These are phyloP conservation scores for Ilex paraguariensis DNA, from an alignment of 305 asterid genomes.

Conservation along the genomic window DNA sequence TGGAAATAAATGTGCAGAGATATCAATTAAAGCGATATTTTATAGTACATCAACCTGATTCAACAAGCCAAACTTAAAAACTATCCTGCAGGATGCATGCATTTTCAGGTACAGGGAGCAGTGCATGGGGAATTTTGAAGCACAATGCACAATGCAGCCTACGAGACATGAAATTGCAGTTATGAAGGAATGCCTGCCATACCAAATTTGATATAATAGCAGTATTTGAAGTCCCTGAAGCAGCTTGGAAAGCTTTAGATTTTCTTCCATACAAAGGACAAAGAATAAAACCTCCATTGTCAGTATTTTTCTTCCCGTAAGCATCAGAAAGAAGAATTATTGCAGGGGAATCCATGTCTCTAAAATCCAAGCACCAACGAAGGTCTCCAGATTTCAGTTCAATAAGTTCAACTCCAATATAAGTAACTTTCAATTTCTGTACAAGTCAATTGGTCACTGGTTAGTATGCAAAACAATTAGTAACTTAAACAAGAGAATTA, in stretches of 20 bases:
- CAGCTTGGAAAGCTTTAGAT: constrained; percentile 97
- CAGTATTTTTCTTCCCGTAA: constrained; percentile 75
- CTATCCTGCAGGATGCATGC: no score
- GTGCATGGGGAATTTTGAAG: neutral
- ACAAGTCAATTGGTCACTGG: constrained; percentile 13
- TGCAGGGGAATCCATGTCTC: constrained; percentile 97
- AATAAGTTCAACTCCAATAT: constrained; percentile 80
- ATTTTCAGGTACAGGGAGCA: no score
- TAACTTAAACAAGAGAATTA: neutral
- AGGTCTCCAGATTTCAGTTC: constrained; percentile 88
- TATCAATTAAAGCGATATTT: constrained; percentile 18
- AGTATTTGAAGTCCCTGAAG: constrained; percentile 85
- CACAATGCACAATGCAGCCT: constrained; percentile 9
- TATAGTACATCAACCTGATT: constrained; percentile 9
- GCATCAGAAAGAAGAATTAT: constrained; percentile 73
- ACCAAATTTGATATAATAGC: constrained; percentile 69
- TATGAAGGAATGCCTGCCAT: constrained; percentile 15
- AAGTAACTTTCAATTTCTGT: constrained; percentile 93
- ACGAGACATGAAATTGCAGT: neutral
- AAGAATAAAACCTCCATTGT: constrained; percentile 82
- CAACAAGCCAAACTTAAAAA: neutral
- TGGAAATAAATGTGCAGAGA: constrained; percentile 34
- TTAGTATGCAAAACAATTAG: neutral
- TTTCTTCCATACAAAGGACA: constrained; percentile 94
- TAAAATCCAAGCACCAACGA: constrained; percentile 98